Evolutionary conservation across 495 filamentous ascomycete genomes (phyloP), one percentile per base, ranked within the genome.

Genomic region (Trichoderma reesei): DNA sequence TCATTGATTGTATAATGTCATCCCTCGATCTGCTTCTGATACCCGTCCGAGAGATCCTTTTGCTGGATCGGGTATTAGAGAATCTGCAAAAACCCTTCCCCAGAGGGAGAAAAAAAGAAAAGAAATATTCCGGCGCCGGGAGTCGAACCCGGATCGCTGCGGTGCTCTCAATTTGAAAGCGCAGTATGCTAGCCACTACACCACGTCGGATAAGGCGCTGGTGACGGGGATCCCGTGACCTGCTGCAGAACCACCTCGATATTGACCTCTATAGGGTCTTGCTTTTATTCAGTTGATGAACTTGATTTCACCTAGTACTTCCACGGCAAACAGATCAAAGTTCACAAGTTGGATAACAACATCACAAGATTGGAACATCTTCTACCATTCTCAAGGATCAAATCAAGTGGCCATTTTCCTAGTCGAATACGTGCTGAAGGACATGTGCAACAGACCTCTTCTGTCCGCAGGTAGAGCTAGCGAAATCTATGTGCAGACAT

Each of bases 151-250:
- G 51, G 51, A 56, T 56, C 51, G 51, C 51, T 14, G 51, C 51
- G 51, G 51, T 36, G 7, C 44, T 48, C 18, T 26, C n/a, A 18
- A 48, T 48, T 7, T 48, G 51, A 56, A 56, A 56, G 51, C 51
- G 51, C 51, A 14, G 51, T 56, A 56, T 56, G 51, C 51, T 56
- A 56, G 51, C 51, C 51, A 56, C 51, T 56, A 56, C 51, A 56
- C 51, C 51, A 56, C 51, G 51, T 56, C 51, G 51, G 51, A 56
- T 56, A 26, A 18, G 13, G 8, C 16, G 20, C 18, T 56, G 51
- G 51, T 33, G 16, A 11, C 9, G 16, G 44, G 44, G 20, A 48
- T 48, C 51, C 51, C 51, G 51, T 56, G 51, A 56, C 31, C 51
- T 33, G 13, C 51, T 34, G 51, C 1, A 56, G 34, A 20, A 20